Conservation (phyloP, 306 rosid genomes). For the Malus sieversii region DNA sequence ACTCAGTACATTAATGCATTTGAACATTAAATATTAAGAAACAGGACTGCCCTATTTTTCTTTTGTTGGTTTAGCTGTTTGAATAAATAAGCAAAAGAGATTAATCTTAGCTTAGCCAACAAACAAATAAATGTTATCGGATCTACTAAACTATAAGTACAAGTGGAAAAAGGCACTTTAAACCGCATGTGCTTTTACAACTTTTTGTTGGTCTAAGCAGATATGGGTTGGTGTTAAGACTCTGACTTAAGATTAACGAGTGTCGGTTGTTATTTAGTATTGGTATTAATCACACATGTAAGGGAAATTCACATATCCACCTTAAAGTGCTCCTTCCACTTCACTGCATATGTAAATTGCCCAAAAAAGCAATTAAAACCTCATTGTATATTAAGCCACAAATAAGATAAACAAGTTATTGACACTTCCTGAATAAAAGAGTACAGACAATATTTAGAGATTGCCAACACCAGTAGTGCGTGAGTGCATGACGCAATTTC, state of each 20-base stretch:
- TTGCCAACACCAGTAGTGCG: accelerated
- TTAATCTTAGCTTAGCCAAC: neutral
- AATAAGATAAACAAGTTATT: neutral
- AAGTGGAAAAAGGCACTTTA: neutral
- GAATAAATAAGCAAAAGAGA: neutral
- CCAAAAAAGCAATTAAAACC: neutral
- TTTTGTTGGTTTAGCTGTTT: neutral
- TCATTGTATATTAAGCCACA: no score
- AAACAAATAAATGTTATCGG: no score
- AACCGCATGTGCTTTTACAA: neutral
- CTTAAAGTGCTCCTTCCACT: neutral
- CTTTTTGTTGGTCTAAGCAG: neutral
- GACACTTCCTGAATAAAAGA: neutral
- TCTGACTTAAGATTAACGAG: neutral
- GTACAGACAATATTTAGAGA: neutral
- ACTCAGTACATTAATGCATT: no score
- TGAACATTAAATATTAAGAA: no score
- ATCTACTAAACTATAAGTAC: neutral
- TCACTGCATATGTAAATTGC: no score
- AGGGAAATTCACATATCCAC: neutral
- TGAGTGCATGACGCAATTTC: accelerated
- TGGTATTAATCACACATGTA: neutral
- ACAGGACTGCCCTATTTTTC: neutral
- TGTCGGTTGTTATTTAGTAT: neutral
- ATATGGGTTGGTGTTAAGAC: neutral